phyloP scores from a whole-genome alignment of 441 rosid species.

The Croton setiger region DNA sequence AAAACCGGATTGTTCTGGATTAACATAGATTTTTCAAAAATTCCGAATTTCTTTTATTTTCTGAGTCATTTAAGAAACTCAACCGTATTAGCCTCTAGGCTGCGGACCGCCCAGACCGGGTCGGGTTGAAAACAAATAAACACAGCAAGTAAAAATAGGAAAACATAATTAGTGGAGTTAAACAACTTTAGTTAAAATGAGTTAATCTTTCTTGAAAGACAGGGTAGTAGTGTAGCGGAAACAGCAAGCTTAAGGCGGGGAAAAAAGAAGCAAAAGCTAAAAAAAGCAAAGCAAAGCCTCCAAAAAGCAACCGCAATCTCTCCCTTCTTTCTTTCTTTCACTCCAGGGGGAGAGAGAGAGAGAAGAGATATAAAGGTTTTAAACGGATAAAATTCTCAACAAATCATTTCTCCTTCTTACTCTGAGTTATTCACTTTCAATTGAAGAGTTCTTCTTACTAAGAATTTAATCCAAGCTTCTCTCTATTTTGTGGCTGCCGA shows the following conservation, averaged over 20 bases:
- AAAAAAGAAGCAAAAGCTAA: slow-evolving; percentile 24
- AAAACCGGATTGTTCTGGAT: no score
- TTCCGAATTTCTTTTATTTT: no score
- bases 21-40: no score
- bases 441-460: background rate
- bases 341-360: background rate
- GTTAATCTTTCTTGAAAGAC: slow-evolving; percentile 4
- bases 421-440: background rate
- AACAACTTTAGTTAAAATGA: background rate
- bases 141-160: no score
- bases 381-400: background rate
- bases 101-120: no score
- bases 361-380: background rate
- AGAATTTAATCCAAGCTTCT: background rate
- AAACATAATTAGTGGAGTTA: background rate
- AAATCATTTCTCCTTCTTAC: background rate
- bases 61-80: no score
- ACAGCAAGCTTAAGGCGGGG: slow-evolving; percentile 42
- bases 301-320: slow-evolving; percentile 9
- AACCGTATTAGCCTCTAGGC: no score
- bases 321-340: slow-evolving; percentile 17
- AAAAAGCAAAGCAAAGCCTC: slow-evolving; percentile 15
- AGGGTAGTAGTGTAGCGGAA: slow-evolving; percentile 19
- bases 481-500: background rate
- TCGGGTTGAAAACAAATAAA: no score